Evolutionary conservation across 208 protist genomes (phyloP), one percentile per base, ranked within the genome.

Genomic region (Leishmania lainsoni): DNA sequence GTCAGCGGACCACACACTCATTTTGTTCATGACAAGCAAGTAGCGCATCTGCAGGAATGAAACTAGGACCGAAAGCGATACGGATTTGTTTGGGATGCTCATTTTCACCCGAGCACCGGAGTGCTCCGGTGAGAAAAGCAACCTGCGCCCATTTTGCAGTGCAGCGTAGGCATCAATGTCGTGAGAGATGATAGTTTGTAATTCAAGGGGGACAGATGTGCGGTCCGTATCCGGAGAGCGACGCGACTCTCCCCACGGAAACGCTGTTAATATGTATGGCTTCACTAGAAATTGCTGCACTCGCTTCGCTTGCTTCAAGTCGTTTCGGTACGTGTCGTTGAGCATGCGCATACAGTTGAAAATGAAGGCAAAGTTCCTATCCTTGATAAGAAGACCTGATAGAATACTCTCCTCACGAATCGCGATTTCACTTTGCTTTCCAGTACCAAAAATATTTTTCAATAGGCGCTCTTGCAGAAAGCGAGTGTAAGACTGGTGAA

Each of bases 341-440:
- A 91, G 42, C 84, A 91, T 93, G 39, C 78, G 74, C 70, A 84
- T 86, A 68, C 88, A 91, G 26, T 70, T 65, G 32, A 84, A 83
- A 42, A 87, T 80, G 73, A 93, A 90, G 75, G 86, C 84, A 71
- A 93, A 87, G 74, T 90, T 89, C 26, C 17, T 83, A 20, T 89
- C 90, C 5, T 80, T 80, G 61, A 79, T 80, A 54, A 93, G 90
- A 32, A 93, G 72, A 54, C 73, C 77, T 3, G 78, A 78, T 35
- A 90, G 81, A 86, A 93, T 81, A 45, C 80, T 75, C 58, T 85
- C 56, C 81, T 93, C 88, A 20, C 77, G 81, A 20, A 51, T 20
- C 16, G 63, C 70, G 58, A 85, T 78, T n/a, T 85, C 81, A 45
- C 59, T 45, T 42, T 79, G 56, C 16, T 42, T 56, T 48, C 81